These are phyloP conservation scores for Gryganskiella cystojenkinii DNA, from an alignment of 192 early-diverging fungal species.

Conservation along the genomic window DNA sequence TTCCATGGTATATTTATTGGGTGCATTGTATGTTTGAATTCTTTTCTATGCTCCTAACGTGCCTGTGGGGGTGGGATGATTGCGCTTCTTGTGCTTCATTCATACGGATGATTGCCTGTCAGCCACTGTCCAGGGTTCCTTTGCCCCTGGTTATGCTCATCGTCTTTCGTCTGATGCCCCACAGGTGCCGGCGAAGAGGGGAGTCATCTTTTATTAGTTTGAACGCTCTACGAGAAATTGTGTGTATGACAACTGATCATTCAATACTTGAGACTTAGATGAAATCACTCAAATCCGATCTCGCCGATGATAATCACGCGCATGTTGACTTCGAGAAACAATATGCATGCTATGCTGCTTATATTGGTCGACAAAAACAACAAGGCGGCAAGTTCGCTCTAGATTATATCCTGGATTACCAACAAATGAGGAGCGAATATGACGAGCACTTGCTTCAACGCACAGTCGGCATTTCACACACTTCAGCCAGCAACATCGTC, in stretches of 20 bases:
- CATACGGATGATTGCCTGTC: slow-evolving; percentile 10
- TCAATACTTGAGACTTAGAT: neutral
- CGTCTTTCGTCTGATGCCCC: slow-evolving; percentile 9
- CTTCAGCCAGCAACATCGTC: slow-evolving; percentile 10
- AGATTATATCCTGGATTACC: neutral
- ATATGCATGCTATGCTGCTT: neutral
- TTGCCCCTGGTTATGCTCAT: slow-evolving; percentile 16
- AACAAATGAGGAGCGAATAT: slow-evolving; percentile 1
- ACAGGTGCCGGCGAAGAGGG: slow-evolving; percentile 8
- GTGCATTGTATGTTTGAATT: neutral
- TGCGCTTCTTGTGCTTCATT: neutral
- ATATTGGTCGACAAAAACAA: slow-evolving; percentile 6
- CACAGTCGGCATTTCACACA: slow-evolving; percentile 5
- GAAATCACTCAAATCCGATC: slow-evolving; percentile 1
- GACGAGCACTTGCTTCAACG: slow-evolving; percentile 3
- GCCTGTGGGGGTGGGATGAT: slow-evolving; percentile 8
- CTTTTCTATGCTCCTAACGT: slow-evolving; percentile 9
- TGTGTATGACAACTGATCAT: neutral
- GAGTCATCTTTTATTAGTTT: neutral
- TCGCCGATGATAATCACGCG: neutral
- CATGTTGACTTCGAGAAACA: slow-evolving; percentile 6
- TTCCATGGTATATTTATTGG: neutral
- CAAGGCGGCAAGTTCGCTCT: slow-evolving; percentile 1
- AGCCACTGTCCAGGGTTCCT: slow-evolving; percentile 8
- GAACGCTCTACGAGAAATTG: neutral